Evolutionary conservation across 1,139 yeast genomes (phyloP).

Genomic region (Sugiyamaella grinbergsii): DNA sequence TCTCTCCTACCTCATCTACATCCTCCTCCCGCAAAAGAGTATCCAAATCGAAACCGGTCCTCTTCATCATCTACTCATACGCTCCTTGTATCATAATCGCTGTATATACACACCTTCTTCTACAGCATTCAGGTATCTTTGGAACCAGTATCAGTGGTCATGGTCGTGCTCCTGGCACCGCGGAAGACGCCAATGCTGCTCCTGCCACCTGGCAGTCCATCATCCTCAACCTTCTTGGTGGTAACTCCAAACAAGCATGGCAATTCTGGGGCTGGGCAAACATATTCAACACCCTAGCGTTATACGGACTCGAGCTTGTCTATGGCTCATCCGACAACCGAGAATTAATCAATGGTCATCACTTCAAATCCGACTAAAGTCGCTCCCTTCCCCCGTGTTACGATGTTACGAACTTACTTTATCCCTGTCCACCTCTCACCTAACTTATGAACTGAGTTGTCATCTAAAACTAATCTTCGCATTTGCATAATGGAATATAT

Average conservation of each 20-base stretch:
- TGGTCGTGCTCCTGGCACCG: conserved; percentile 16
- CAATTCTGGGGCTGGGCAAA: conserved; percentile 97
- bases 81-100: conserved; percentile 94
- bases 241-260: conserved; percentile 62
- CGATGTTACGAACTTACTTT: background rate
- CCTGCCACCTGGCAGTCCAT: conserved; percentile 29
- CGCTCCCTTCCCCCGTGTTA: conserved; percentile 4
- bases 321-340: conserved; percentile 41
- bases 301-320: conserved; percentile 76
- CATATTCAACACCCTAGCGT: conserved; percentile 73
- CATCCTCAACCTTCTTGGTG: conserved; percentile 47
- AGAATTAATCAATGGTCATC: conserved; percentile 38
- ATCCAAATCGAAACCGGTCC: conserved; percentile 30
- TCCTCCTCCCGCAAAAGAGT: conserved; percentile 37
- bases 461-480: conserved; percentile 9
- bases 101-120: conserved; percentile 88
- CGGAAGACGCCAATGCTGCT: conserved; percentile 9
- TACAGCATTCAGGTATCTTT: conserved; percentile 78
- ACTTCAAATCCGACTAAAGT: conserved; percentile 39
- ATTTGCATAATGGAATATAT: conserved; percentile 15
- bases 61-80: conserved; percentile 74
- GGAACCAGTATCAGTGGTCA: conserved; percentile 20
- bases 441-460: background rate
- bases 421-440: background rate
- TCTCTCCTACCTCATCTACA: conserved; percentile 4